Evolutionary conservation across 2,329 filamentous ascomycete genomes (phyloP).

Genomic region (Aspergillus phoenicis): DNA sequence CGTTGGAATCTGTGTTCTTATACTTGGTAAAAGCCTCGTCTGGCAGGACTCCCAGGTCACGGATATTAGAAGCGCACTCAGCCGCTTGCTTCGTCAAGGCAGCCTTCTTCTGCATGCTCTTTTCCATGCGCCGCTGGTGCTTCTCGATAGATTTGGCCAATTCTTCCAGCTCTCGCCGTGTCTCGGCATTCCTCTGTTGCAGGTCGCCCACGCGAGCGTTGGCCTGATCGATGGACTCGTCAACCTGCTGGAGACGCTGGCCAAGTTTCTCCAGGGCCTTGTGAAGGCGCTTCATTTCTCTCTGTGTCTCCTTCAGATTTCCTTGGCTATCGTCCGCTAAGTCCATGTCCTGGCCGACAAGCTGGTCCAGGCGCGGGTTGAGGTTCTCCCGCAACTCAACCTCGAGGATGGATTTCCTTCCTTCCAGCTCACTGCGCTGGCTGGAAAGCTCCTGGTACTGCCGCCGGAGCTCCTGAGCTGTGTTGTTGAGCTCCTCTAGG

Average conservation of each 20-base stretch:
- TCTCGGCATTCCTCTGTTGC: constrained; percentile 62
- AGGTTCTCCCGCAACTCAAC: constrained; percentile 87
- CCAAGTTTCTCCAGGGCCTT: constrained; percentile 69
- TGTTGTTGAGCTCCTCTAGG: constrained; percentile 69
- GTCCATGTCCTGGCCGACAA: constrained; percentile 76
- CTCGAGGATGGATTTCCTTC: constrained; percentile 79
- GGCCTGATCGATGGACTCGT: constrained; percentile 67
- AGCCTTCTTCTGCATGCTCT: constrained; percentile 85
- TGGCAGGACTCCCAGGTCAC: constrained; percentile 87
- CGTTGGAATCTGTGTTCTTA: constrained; percentile 76
- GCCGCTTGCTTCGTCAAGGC: constrained; percentile 74
- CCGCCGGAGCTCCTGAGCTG: constrained; percentile 72
- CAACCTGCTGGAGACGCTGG: constrained; percentile 71
- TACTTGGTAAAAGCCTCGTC: constrained; percentile 94
- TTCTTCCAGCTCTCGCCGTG: constrained; percentile 72
- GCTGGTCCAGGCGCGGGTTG: constrained; percentile 80
- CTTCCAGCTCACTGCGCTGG: constrained; percentile 75
- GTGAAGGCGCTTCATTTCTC: constrained; percentile 77
- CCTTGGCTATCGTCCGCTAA: constrained; percentile 58
- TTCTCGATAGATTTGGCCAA: constrained; percentile 77
- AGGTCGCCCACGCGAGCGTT: constrained; percentile 59
- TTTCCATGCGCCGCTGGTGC: constrained; percentile 87
- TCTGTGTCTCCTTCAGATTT: constrained; percentile 74
- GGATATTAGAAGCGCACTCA: constrained; percentile 84
- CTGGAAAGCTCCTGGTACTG: constrained; percentile 75